phyloP scores from a whole-genome alignment of 2,329 filamentous ascomycete species.

The Colletotrichum kahawae region DNA sequence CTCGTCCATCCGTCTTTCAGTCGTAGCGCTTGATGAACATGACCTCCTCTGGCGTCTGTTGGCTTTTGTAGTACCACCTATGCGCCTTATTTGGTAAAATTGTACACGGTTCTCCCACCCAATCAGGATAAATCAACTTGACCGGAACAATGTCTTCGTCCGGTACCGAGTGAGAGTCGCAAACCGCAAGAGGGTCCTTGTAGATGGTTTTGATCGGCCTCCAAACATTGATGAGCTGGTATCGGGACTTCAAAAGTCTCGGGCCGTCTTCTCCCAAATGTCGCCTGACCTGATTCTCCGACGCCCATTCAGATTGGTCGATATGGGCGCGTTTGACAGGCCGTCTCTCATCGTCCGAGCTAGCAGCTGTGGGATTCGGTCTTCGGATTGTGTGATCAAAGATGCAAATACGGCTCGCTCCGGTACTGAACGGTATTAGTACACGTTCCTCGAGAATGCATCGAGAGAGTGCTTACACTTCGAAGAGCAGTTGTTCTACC shows the following conservation, averaged over 20 bases:
- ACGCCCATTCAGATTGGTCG: constrained; percentile 38
- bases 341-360: constrained; percentile 21
- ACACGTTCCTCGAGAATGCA: not conserved
- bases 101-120: constrained; percentile 39
- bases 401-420: constrained; percentile 59
- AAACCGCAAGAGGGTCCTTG: constrained; percentile 45
- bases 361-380: not conserved
- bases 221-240: constrained; percentile 39
- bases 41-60: constrained; percentile 57
- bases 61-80: constrained; percentile 58
- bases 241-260: not conserved
- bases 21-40: constrained; percentile 69
- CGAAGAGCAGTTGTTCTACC: constrained; percentile 58
- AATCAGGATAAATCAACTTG: constrained; percentile 36
- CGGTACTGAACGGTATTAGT: constrained; percentile 46
- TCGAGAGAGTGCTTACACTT: constrained; percentile 21
- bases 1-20: constrained; percentile 33
- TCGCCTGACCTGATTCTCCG: constrained; percentile 23
- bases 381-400: constrained; percentile 66
- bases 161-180: constrained; percentile 37
- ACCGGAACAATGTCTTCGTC: constrained; percentile 43
- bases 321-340: constrained; percentile 53
- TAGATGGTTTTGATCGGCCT: constrained; percentile 51
- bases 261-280: constrained; percentile 3
- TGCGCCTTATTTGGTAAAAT: constrained; percentile 37